Conservation (phyloP, 345 rosid genomes). For the Rhizophora mangle region DNA sequence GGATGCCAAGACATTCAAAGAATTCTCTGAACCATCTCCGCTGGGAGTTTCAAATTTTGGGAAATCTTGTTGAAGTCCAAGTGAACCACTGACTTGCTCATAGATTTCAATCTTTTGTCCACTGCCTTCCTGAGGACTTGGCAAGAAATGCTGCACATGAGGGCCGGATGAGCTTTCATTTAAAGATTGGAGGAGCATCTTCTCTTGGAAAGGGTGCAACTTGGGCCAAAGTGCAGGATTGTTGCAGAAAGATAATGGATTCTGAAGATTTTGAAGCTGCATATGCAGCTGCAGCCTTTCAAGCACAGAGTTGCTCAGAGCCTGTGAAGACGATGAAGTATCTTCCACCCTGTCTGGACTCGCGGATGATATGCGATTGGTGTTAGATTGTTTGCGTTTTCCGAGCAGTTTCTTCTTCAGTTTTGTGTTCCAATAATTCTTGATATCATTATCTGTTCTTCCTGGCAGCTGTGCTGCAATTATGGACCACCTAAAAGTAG, state of each 20-base stretch:
- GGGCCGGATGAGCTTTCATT: constrained; percentile 19
- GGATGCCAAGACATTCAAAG: constrained; percentile 16
- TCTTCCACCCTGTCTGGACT: constrained; percentile 24
- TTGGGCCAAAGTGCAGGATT: constrained; percentile 74
- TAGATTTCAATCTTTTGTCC: constrained; percentile 15
- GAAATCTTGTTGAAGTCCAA: constrained; percentile 18
- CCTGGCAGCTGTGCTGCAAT: constrained; percentile 99
- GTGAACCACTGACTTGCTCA: constrained; percentile 18
- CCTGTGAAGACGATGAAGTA: constrained; percentile 33
- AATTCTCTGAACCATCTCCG: constrained; percentile 19
- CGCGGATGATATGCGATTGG: constrained; percentile 23
- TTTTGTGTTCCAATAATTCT: constrained; percentile 96
- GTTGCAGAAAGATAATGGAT: constrained; percentile 58
- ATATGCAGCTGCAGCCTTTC: constrained; percentile 93
- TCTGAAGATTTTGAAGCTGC: constrained; percentile 77
- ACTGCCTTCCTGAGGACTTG: constrained; percentile 20
- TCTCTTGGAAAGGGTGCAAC: constrained; percentile 55
- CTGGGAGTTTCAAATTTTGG: constrained; percentile 16
- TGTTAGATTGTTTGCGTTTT: constrained; percentile 58
- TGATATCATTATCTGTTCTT: constrained; percentile 96
- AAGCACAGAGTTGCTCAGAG: constrained; percentile 64
- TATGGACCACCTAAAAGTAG: constrained; percentile 78
- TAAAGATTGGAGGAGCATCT: constrained; percentile 39
- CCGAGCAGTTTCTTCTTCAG: constrained; percentile 93
- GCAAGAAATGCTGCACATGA: constrained; percentile 20